These are phyloP conservation scores for Boletus tylopilopsis DNA, from an alignment of 768 basidiomycete species.

Conservation along the genomic window DNA sequence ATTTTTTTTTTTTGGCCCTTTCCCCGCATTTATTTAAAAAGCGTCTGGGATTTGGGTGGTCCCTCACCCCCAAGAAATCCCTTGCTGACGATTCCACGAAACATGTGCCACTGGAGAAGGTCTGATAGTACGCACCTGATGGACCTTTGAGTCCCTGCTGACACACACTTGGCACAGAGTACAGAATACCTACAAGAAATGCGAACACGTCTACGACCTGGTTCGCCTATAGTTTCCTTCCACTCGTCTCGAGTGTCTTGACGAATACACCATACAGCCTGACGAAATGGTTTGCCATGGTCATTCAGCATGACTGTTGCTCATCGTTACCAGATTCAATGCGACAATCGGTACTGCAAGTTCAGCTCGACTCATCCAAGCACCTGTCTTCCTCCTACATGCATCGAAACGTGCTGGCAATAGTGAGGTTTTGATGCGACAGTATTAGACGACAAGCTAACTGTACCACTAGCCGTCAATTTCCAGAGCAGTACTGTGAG, in stretches of 20 bases:
- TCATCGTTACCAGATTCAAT: conserved; percentile 49
- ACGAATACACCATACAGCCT: conserved; percentile 37
- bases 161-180: conserved; percentile 42
- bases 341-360: conserved; percentile 62
- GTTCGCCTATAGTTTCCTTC: conserved; percentile 35
- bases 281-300: conserved; percentile 50
- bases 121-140: conserved; percentile 29
- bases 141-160: conserved; percentile 14
- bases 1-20: conserved; percentile 19
- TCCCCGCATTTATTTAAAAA: conserved; percentile 29
- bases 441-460: conserved; percentile 18
- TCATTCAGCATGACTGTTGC: conserved; percentile 4
- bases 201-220: conserved; percentile 51
- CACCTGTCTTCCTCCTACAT: conserved; percentile 54
- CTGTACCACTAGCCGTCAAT: conserved; percentile 51
- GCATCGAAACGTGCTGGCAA: conserved; percentile 68
- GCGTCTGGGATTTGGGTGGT: not conserved
- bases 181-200: conserved; percentile 55
- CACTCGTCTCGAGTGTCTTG: conserved; percentile 6
- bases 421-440: conserved; percentile 47
- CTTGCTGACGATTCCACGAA: conserved; percentile 20
- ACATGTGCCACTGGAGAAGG: conserved; percentile 77
- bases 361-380: conserved; percentile 64
- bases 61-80: conserved; percentile 6
- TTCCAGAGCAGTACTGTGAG: conserved; percentile 68